Conservation (phyloP, 257 asterid genomes). For the Datura wrightii region DNA sequence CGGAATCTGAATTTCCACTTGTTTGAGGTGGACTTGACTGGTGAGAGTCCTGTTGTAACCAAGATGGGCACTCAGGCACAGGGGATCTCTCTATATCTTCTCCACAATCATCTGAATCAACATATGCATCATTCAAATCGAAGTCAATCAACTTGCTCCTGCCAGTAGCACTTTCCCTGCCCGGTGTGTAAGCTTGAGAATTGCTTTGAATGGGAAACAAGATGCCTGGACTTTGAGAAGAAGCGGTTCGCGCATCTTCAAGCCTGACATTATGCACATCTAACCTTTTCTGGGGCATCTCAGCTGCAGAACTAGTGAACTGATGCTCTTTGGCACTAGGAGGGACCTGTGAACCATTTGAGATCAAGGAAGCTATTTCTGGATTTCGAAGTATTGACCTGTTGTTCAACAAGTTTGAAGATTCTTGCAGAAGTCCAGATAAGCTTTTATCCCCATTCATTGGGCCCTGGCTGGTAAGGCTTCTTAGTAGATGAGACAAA, state of each 20-base stretch:
- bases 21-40: constrained; percentile 87
- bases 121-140: constrained; percentile 73
- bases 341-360: constrained; percentile 57
- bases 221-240: constrained; percentile 55
- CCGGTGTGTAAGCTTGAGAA: constrained; percentile 55
- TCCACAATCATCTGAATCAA: constrained; percentile 71
- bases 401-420: constrained; percentile 54
- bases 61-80: constrained; percentile 61
- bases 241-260: constrained; percentile 43
- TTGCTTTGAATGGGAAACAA: constrained; percentile 46
- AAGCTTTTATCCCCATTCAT: constrained; percentile 44
- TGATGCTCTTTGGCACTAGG: constrained; percentile 51
- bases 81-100: constrained; percentile 65
- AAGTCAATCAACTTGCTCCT: constrained; percentile 67
- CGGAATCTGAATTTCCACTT: constrained; percentile 80
- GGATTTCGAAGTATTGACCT: constrained; percentile 53
- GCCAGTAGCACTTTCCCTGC: constrained; percentile 55
- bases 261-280: constrained; percentile 31
- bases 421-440: constrained; percentile 55
- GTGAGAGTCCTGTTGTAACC: constrained; percentile 74
- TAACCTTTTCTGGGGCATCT: constrained; percentile 44
- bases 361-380: constrained; percentile 50
- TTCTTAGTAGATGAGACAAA: constrained; percentile 70
- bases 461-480: constrained; percentile 62
- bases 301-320: constrained; percentile 43